phyloP scores from a whole-genome alignment of 108 stramenopile genomes.

The Cyclotella kingstonii region DNA sequence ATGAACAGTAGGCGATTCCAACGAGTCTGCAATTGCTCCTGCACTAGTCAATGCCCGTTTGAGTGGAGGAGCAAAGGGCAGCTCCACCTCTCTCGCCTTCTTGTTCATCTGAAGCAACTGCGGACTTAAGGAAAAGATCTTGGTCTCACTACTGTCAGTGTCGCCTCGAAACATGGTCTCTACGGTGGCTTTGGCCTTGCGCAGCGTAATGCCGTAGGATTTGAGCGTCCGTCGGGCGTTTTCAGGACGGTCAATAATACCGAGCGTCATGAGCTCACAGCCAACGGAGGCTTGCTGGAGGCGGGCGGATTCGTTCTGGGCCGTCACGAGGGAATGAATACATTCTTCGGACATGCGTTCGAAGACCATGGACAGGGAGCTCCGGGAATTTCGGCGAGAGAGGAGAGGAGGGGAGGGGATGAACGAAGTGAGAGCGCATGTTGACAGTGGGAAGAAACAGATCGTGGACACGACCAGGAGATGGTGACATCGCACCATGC shows the following conservation, averaged over 20 bases:
- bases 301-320: constrained; percentile 56
- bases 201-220: constrained; percentile 46
- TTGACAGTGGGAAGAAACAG: too few relatives aligned
- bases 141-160: constrained; percentile 19
- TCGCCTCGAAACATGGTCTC: constrained; percentile 44
- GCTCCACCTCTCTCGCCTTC: constrained; percentile 51
- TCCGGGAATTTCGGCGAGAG: constrained; percentile 9
- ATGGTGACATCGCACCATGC: too few relatives aligned
- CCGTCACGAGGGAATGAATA: constrained; percentile 58
- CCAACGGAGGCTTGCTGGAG: constrained; percentile 41
- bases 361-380: constrained; percentile 51
- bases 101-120: constrained; percentile 41
- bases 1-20: constrained; percentile 48
- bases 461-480: too few relatives aligned
- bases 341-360: constrained; percentile 78
- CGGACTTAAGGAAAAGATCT: constrained; percentile 32
- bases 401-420: not conserved
- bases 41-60: constrained; percentile 55
- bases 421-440: too few relatives aligned
- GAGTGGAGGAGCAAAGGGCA: constrained; percentile 63
- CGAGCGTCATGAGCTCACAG: constrained; percentile 60
- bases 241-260: constrained; percentile 65
- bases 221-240: constrained; percentile 50
- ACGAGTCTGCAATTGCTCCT: constrained; percentile 53
- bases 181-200: constrained; percentile 34